These are phyloP conservation scores for Epichloe sylvatica DNA, from an alignment of 2,329 filamentous ascomycete species.

Conservation along the genomic window DNA sequence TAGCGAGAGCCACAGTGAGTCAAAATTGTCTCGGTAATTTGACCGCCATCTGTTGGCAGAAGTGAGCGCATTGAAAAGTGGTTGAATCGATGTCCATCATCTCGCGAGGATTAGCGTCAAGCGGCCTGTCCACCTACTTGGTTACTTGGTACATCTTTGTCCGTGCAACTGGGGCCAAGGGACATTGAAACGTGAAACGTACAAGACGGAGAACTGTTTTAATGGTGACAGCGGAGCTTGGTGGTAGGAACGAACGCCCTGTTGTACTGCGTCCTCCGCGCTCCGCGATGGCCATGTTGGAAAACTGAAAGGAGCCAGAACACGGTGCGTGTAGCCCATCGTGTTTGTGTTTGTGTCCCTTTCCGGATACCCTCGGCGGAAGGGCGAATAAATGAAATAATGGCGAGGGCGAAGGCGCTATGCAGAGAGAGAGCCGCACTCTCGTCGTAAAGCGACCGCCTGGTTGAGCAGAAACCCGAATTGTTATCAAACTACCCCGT, in stretches of 20 bases:
- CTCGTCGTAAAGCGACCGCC: background rate
- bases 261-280: background rate
- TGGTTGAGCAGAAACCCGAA: background rate
- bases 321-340: too few relatives aligned
- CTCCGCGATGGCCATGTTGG: background rate
- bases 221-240: slow-evolving; percentile 3
- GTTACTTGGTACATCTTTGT: background rate
- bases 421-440: background rate
- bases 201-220: background rate
- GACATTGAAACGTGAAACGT: background rate
- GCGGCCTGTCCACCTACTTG: background rate
- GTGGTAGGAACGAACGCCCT: background rate
- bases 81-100: too few relatives aligned
- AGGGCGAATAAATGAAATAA: background rate
- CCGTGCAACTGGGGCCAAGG: background rate
- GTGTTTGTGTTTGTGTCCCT: background rate
- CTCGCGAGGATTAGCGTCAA: background rate
- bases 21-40: background rate
- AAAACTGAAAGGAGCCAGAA: too few relatives aligned
- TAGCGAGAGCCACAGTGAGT: background rate
- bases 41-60: too few relatives aligned
- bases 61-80: too few relatives aligned
- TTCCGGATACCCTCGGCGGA: background rate
- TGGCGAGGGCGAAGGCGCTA: background rate
- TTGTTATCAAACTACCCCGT: background rate